Evolutionary conservation across 148 eudicot species (phyloP).

Genomic region (Persicaria tinctoria): DNA sequence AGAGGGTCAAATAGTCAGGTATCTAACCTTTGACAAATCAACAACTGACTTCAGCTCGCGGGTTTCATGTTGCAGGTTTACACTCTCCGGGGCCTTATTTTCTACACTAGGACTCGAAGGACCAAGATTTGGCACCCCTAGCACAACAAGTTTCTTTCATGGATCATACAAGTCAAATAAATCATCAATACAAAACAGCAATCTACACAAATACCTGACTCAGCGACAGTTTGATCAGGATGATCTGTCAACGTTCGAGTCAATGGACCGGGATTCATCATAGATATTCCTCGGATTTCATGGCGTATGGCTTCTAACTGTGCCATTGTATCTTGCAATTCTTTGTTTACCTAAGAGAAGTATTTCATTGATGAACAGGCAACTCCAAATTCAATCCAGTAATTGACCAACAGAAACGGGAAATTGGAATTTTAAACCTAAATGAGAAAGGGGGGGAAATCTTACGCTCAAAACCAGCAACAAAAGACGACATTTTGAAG

Average conservation of each 20-base stretch:
- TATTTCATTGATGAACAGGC: background rate
- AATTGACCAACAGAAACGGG: background rate
- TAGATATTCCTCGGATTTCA: constrained; percentile 66
- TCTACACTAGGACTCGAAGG: constrained; percentile 19
- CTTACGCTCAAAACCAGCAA: background rate
- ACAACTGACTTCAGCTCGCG: background rate
- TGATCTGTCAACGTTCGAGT: constrained; percentile 65
- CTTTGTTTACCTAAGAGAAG: constrained; percentile 88
- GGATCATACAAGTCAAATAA: background rate
- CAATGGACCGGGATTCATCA: constrained; percentile 82
- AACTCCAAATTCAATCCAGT: background rate
- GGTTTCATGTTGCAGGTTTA: background rate
- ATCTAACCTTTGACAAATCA: background rate
- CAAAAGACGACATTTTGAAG: background rate
- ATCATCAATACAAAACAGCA: background rate
- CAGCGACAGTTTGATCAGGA: constrained; percentile 23
- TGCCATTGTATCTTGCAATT: constrained; percentile 84
- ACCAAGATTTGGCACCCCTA: constrained; percentile 11
- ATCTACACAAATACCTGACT: constrained; percentile 28
- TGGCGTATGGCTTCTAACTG: constrained; percentile 89
- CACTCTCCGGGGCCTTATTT: constrained; percentile 1
- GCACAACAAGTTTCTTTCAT: constrained; percentile 5
- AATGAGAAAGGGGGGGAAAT: background rate
- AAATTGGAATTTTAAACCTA: background rate
- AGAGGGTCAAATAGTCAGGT: background rate